A percentile compares a stretch with the other conserved stretches of the same genome.
Conservation (phyloP, 768 basidiomycete species). For the Krasilnikovozyma curviuscula region DNA sequence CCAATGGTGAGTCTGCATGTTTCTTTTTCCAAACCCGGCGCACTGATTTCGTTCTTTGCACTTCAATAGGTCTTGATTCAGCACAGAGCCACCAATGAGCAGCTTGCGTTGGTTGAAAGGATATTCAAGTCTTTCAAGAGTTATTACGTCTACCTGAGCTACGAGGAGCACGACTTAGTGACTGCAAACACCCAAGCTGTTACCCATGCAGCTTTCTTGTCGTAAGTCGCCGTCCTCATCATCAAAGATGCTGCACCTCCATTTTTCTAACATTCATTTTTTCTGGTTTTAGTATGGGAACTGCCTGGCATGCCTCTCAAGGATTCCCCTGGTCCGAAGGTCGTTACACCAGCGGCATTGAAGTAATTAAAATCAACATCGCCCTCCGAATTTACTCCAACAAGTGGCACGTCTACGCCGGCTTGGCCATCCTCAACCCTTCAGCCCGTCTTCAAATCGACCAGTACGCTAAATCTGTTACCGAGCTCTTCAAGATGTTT, state of each 20-base stretch:
- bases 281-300: conserved; percentile 60
- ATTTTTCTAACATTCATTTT: neutral
- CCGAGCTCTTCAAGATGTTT: conserved; percentile 93
- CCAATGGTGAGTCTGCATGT: conserved; percentile 46
- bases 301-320: conserved; percentile 62
- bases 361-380: conserved; percentile 95
- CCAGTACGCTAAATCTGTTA: conserved; percentile 66
- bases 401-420: conserved; percentile 98
- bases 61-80: conserved; percentile 57
- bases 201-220: conserved; percentile 90
- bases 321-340: conserved; percentile 86
- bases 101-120: conserved; percentile 56
- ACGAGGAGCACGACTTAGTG: conserved; percentile 86
- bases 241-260: too few relatives aligned
- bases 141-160: conserved; percentile 78
- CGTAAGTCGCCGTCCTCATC: conserved; percentile 32
- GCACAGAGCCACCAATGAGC: conserved; percentile 57
- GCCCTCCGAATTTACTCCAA: conserved; percentile 88
- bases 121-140: conserved; percentile 62
- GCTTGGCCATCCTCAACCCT: conserved; percentile 93
- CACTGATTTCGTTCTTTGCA: neutral
- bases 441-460: conserved; percentile 71
- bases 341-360: conserved; percentile 87
- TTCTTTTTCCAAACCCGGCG: too few relatives aligned
- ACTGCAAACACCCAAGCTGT: conserved; percentile 98